phyloP scores from a whole-genome alignment of 225 moss, liverwort and hornwort genomes.

The Polytrichum commune region DNA sequence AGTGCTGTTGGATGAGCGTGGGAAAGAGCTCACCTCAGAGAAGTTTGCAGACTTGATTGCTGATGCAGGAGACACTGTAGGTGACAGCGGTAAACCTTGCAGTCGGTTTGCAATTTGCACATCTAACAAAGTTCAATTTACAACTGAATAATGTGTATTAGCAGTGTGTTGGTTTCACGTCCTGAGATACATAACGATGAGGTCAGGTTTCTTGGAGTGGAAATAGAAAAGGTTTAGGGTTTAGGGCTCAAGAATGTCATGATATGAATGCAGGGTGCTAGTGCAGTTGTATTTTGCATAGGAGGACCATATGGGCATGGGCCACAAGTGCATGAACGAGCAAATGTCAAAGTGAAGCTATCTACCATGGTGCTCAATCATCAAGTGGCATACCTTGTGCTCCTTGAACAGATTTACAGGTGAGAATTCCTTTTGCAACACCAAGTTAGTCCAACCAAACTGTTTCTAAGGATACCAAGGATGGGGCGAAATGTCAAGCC shows the following conservation, averaged over 20 bases:
- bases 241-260: neutral
- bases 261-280: slow-evolving; percentile 63
- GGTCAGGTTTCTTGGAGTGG: too few species aligned
- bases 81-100: slow-evolving; percentile 16
- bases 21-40: slow-evolving; percentile 72
- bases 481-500: too few species aligned
- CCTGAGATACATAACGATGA: too few species aligned
- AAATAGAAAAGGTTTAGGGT: too few species aligned
- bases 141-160: too few species aligned
- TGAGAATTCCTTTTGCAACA: slow-evolving; percentile 6
- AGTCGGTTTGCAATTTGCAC: too few species aligned
- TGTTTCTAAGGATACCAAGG: too few species aligned
- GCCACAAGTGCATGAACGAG: slow-evolving; percentile 68
- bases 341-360: slow-evolving; percentile 71
- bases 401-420: slow-evolving; percentile 98
- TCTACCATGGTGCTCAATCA: slow-evolving; percentile 93
- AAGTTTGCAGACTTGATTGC: slow-evolving; percentile 80
- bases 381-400: slow-evolving; percentile 83
- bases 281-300: slow-evolving; percentile 80
- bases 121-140: too few species aligned
- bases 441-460: too few species aligned
- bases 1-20: slow-evolving; percentile 77
- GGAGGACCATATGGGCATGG: slow-evolving; percentile 96
- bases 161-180: too few species aligned
- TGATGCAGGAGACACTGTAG: slow-evolving; percentile 82